Evolutionary conservation across 2,329 filamentous ascomycete species (phyloP).

Genomic region (Pestalotiopsis sp.): DNA sequence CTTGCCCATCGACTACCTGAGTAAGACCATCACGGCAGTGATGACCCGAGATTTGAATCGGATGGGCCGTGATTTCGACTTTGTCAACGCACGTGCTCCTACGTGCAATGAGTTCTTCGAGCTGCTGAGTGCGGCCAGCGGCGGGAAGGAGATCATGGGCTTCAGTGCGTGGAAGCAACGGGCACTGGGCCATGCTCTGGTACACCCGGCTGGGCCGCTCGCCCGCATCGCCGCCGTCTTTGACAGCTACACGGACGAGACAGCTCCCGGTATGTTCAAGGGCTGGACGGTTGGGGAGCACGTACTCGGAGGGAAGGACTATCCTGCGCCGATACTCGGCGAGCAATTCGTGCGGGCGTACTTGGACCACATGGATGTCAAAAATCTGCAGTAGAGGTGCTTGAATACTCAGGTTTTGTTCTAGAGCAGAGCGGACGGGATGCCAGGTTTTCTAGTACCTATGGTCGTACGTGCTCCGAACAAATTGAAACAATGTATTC

Average conservation of each 20-base stretch:
- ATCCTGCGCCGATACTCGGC: conserved; percentile 22
- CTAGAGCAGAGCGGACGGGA: no score
- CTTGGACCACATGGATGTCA: conserved; percentile 11
- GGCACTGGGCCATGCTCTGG: conserved; percentile 24
- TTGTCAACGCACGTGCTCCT: conserved; percentile 24
- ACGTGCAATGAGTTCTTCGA: conserved; percentile 28
- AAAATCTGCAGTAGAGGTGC: neutral
- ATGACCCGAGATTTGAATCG: conserved; percentile 24
- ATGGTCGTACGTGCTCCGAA: no score
- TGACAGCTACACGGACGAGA: conserved; percentile 27
- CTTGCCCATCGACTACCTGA: conserved; percentile 31
- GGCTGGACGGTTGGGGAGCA: conserved; percentile 24
- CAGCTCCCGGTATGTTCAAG: conserved; percentile 25
- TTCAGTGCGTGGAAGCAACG: conserved; percentile 26
- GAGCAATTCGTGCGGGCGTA: conserved; percentile 21
- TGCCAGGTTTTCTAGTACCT: no score
- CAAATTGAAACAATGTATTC: no score
- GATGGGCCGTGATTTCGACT: conserved; percentile 29
- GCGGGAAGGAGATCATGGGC: conserved; percentile 20
- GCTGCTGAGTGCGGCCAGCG: conserved; percentile 19
- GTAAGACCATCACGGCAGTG: conserved; percentile 25
- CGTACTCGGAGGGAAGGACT: conserved; percentile 24
- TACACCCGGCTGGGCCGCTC: conserved; percentile 21
- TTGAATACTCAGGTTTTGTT: neutral
- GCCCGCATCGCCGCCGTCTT: conserved; percentile 30